These are phyloP conservation scores for Solanum chacoense DNA, from an alignment of 305 asterid species.

Conservation along the genomic window DNA sequence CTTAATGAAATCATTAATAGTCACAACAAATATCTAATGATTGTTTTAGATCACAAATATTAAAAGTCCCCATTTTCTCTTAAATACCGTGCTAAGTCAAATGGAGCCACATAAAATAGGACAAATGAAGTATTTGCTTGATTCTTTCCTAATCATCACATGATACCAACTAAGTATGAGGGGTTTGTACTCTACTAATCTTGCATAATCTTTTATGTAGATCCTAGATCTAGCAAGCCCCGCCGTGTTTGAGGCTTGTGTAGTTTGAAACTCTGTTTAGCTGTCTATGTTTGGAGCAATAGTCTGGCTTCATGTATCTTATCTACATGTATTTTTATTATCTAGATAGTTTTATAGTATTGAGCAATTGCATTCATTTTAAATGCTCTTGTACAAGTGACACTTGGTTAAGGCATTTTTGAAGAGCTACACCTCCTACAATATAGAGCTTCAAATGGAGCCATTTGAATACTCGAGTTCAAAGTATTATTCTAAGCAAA, in stretches of 20 bases:
- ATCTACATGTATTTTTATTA: not conserved
- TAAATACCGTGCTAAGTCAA: not conserved
- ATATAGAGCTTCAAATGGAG: not conserved
- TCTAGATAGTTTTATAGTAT: not conserved
- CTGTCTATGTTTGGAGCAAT: not conserved
- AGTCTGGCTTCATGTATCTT: not conserved
- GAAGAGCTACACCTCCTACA: not conserved
- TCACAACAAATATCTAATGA: not conserved
- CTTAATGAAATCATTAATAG: not conserved
- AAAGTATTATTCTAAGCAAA: not conserved
- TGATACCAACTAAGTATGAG: not conserved
- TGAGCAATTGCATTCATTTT: not conserved
- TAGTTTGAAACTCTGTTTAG: not conserved
- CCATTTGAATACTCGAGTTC: not conserved
- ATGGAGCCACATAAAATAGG: not conserved
- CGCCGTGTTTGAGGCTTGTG: not conserved
- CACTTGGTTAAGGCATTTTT: not conserved
- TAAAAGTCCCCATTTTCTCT: not conserved
- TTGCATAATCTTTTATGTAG: not conserved
- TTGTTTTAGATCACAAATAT: not conserved
- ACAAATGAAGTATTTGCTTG: not conserved
- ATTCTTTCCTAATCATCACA: not conserved
- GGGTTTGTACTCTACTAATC: not conserved
- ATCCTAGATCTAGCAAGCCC: not conserved
- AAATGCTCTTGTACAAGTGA: not conserved